Base-by-base conservation (phyloP, 108 stramenopile genomes). In the Nitzschia inconspicua region DNA sequence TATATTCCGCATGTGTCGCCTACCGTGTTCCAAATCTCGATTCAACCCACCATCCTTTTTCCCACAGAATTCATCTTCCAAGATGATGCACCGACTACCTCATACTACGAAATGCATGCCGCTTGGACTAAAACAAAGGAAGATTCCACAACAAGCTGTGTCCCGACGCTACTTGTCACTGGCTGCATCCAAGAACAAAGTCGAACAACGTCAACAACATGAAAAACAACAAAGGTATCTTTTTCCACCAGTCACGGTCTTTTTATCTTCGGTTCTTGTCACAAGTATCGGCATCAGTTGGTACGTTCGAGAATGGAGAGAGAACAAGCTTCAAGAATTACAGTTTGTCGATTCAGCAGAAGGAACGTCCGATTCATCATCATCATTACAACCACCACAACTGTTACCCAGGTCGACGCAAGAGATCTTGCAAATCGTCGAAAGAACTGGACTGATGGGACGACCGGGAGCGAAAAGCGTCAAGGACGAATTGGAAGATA, bases 371-470 rank as follows among this genome's bases (percentile, higher is more conserved):
- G 10, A 39, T 11, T 13, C 37, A 39, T 39, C 13, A 13, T 13
- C 37, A 13, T 11, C 10, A 13, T 39, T 39, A 13, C 10, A 39
- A 39, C 13, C 37, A 39, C 37, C 13, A 13, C 37, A 39, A 11
- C 13, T 13, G 9, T 39, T 9, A 39, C 13, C 37, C 9, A 11
- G 37, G 13, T 39, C 10, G 16, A 16, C 46, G 18, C 10, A 61
- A 8, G 58, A 52, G 25, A 8, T 68, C 3, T 19, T 47, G 22
- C 60, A 66, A 44, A 73, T 52, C 25, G 58, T 75, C 54, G 65
- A 56, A 48, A 48, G 81, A 36, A 74, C 77, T 3, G 75, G 81
- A n/a, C 71, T 78, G 27, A 53, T 74, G 53, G 81, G 81, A 25
- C 55, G 20, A 36, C 52, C 68, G 2, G 49, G 47, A 16, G 60